Evolutionary conservation across 1,284 basidiomycete genomes (phyloP).

Genomic region (Leccinum griseonigrum): DNA sequence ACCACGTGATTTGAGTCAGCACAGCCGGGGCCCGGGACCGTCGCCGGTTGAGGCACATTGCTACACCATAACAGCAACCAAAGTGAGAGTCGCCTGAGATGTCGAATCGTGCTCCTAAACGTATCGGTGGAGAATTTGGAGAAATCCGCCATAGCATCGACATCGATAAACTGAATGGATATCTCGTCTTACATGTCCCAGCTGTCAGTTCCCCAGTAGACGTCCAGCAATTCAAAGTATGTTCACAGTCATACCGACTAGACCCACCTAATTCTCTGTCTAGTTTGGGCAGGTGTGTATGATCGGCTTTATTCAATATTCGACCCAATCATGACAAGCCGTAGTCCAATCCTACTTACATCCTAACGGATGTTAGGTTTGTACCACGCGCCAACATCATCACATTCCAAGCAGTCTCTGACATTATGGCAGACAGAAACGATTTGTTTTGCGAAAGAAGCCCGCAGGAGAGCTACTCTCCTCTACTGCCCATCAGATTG

Average conservation of each 20-base stretch:
- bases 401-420: conserved; percentile 3
- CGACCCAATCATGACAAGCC: conserved; percentile 5
- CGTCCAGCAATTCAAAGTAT: conserved; percentile 90
- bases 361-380: conserved; percentile 73
- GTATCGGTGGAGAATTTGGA: conserved; percentile 73
- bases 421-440: conserved; percentile 48
- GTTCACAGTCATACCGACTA: conserved; percentile 23
- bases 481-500: conserved; percentile 90
- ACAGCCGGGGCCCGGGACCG: too few relatives aligned
- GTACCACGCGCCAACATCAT: conserved; percentile 17
- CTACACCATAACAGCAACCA: background rate
- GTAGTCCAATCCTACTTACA: conserved; percentile 94
- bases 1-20: background rate
- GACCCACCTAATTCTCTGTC: conserved; percentile 8
- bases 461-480: conserved; percentile 87
- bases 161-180: conserved; percentile 62
- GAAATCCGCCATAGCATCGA: conserved; percentile 73
- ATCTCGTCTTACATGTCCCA: conserved; percentile 59
- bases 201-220: conserved; percentile 65
- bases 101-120: conserved; percentile 37
- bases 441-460: conserved; percentile 91
- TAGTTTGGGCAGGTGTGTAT: conserved; percentile 76
- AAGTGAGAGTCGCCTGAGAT: conserved; percentile 16
- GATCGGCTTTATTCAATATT: conserved; percentile 3
- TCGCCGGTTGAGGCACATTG: too few relatives aligned